Conservation (phyloP, 176 grass and related monocot genomes). For the Aegilops bicornis region DNA sequence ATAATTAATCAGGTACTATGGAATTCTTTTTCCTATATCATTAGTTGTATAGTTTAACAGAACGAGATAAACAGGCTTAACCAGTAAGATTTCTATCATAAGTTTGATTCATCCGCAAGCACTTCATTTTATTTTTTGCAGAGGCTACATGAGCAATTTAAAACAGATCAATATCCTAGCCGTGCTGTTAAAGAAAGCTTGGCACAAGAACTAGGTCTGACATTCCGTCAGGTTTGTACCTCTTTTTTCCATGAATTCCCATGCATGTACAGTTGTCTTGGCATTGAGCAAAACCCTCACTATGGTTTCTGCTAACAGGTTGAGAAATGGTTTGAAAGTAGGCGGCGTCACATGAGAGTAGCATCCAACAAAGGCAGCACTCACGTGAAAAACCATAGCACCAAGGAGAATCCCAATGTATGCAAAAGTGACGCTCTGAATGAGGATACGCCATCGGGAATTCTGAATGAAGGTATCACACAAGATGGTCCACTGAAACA, state of each 20-base stretch:
- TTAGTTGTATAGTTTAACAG: neutral
- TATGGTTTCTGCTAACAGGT: conserved; percentile 40
- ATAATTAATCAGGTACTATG: conserved; percentile 40
- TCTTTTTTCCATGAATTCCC: neutral
- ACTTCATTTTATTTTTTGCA: conserved; percentile 28
- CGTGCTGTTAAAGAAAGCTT: conserved; percentile 49
- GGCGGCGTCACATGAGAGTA: conserved; percentile 19
- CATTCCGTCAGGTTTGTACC: conserved; percentile 38
- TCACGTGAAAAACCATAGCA: neutral
- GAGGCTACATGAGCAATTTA: conserved; percentile 49
- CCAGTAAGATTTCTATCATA: neutral
- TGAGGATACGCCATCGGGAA: conserved; percentile 12
- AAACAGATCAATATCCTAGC: conserved; percentile 50
- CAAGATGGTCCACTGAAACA: no score
- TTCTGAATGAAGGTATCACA: neutral
- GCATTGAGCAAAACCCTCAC: neutral
- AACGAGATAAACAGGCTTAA: neutral
- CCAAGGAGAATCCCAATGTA: neutral
- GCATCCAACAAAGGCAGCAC: conserved; percentile 1
- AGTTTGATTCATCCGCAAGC: neutral
- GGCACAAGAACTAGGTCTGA: conserved; percentile 57
- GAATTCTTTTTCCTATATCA: neutral
- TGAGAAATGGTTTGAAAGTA: conserved; percentile 52
- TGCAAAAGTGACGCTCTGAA: neutral
- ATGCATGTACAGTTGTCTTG: neutral